Evolutionary conservation across 2,329 filamentous ascomycete species (phyloP).

Genomic region (Colletotrichum sidae): DNA sequence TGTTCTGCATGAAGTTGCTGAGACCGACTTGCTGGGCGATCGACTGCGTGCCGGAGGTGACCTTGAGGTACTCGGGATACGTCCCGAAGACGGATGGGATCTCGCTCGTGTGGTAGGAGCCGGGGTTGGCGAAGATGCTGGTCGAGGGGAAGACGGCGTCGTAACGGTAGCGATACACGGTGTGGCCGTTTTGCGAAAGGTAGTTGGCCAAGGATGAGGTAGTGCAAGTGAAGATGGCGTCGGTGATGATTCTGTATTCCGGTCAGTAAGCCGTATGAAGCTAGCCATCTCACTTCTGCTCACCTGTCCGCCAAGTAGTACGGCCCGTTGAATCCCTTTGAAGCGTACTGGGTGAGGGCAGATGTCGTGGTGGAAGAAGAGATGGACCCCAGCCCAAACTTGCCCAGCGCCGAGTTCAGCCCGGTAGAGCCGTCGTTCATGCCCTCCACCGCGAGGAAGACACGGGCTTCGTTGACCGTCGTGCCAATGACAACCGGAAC

Average conservation of each 20-base stretch:
- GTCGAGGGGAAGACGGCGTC: slow-evolving; percentile 29
- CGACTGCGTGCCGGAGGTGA: background rate
- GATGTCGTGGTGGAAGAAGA: slow-evolving; percentile 7
- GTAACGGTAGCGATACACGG: slow-evolving; percentile 32
- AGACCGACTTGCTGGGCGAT: slow-evolving; percentile 21
- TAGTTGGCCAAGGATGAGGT: slow-evolving; percentile 20
- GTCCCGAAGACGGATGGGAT: slow-evolving; percentile 36
- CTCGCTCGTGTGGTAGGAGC: slow-evolving; percentile 33
- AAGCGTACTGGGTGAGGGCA: slow-evolving; percentile 2
- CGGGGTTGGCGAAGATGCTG: slow-evolving; percentile 28
- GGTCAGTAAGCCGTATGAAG: background rate
- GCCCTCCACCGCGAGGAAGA: slow-evolving; percentile 11
- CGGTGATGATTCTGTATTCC: slow-evolving; percentile 24
- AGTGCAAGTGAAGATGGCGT: slow-evolving; percentile 29
- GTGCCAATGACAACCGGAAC: slow-evolving; percentile 32
- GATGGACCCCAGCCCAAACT: slow-evolving; percentile 4
- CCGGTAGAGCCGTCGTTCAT: background rate
- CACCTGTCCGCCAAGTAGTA: slow-evolving; percentile 11
- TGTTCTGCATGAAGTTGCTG: slow-evolving; percentile 29
- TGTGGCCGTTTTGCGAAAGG: slow-evolving; percentile 12
- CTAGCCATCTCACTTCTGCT: background rate
- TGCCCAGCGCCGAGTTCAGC: slow-evolving; percentile 1
- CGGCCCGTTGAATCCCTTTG: slow-evolving; percentile 1
- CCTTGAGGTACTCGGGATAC: slow-evolving; percentile 16
- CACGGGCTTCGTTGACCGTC: slow-evolving; percentile 25